Conservation (phyloP, 228 moss, liverwort and hornwort species). For the Sphagnum magellanicum region DNA sequence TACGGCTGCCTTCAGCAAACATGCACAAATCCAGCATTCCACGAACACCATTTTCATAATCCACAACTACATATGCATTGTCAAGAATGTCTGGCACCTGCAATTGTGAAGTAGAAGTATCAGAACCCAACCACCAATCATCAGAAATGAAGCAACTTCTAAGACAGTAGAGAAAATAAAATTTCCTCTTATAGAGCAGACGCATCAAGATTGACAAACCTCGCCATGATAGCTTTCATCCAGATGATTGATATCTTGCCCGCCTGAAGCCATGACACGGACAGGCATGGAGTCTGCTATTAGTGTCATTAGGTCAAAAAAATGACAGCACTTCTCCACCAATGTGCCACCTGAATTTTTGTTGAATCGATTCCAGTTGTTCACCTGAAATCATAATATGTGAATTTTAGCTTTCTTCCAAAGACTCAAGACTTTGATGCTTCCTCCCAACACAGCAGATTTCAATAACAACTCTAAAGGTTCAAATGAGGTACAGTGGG, state of each 20-base stretch:
- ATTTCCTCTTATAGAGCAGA: too few species aligned
- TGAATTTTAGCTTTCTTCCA: too few species aligned
- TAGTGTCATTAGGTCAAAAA: conserved; percentile 95
- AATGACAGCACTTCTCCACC: conserved; percentile 98
- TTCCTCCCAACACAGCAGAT: not conserved
- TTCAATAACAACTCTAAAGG: not conserved
- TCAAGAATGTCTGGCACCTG: conserved; percentile 89
- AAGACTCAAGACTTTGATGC: too few species aligned
- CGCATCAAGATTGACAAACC: conserved; percentile 16
- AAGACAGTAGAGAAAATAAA: not conserved
- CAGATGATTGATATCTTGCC: conserved; percentile 72
- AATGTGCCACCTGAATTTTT: conserved; percentile 89
- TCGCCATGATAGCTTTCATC: conserved; percentile 69
- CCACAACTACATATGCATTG: conserved; percentile 75
- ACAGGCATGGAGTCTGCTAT: conserved; percentile 59
- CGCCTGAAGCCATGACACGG: conserved; percentile 91
- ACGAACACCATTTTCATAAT: conserved; percentile 74
- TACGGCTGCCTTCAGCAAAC: conserved; percentile 93
- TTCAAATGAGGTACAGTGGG: not conserved
- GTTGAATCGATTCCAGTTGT: conserved; percentile 98
- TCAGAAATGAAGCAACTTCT: not conserved
- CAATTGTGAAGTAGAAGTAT: not conserved
- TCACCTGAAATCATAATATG: conserved; percentile 23
- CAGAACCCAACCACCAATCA: not conserved
- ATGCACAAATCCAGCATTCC: conserved; percentile 89